Evolutionary conservation across 441 rosid genomes (phyloP).

Genomic region (Gossypium schwendimanii): DNA sequence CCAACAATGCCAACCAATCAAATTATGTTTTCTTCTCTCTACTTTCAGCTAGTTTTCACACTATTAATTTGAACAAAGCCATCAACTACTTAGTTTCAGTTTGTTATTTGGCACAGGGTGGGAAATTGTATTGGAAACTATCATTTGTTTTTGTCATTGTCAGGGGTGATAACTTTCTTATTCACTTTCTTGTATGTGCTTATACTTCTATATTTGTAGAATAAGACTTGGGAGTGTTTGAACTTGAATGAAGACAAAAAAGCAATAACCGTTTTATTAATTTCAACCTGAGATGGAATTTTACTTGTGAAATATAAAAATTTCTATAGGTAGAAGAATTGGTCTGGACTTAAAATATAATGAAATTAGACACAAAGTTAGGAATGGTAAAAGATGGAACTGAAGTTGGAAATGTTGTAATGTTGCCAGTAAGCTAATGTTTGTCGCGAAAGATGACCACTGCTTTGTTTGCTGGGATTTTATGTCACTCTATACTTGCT

Average conservation of each 20-base stretch:
- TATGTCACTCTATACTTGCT: neutral
- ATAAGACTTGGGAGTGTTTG: neutral
- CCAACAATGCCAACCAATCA: neutral
- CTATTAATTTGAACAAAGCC: neutral
- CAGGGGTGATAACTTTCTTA: neutral
- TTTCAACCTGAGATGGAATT: neutral
- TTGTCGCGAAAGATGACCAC: neutral
- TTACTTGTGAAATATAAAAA: neutral
- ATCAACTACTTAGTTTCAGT: neutral
- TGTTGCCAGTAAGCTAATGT: neutral
- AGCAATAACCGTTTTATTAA: neutral
- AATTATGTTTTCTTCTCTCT: neutral
- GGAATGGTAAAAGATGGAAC: neutral
- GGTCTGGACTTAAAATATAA: neutral
- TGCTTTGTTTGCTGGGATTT: neutral
- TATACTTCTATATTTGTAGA: neutral
- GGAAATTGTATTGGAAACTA: neutral
- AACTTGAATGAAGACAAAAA: neutral
- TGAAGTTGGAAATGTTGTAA: neutral
- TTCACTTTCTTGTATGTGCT: neutral
- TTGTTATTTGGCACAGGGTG: neutral
- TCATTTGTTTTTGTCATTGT: neutral
- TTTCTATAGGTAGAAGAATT: neutral
- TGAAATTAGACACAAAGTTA: neutral
- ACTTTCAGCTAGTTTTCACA: neutral